Evolutionary conservation across 768 basidiomycete species (phyloP), one percentile per base, ranked within the genome.

Genomic region (Lactarius vividus): DNA sequence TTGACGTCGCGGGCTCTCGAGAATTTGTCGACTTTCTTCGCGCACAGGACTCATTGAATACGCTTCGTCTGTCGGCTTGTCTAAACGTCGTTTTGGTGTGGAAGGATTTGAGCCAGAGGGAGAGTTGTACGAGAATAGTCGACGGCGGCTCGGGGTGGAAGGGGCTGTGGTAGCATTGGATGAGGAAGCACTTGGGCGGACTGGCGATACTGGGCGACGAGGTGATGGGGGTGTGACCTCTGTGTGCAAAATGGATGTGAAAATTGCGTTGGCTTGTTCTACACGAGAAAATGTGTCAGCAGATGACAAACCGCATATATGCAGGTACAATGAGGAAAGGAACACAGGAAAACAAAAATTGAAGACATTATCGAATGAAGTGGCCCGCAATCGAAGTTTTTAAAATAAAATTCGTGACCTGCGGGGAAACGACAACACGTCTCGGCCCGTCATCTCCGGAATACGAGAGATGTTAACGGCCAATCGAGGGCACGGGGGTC

Each of bases 41-140:
- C 92, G 87, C 6, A 98, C 91, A 13, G 96, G 96, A 58, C 88
- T 91, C 79, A 94, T 86, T 13, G 92, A 92, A 75, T 98, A 98
- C 0, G 89, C 89, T 70, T 92, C 89, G 71, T 94, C 92, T 0
- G 85, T 88, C 13, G 96, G 90, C 29, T 88, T 88, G 74, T 96
- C 94, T 40, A 98, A 85, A 69, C 82, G 79, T 64, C 80, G 79
- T 5, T 74, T 77, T 7, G 91, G 88, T 28, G 81, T 82, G 28
- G 79, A 77, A 18, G 87, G 83, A 63, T 84, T 84, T 6, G 76
- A 76, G 5, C 71, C 70, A 7, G 83, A 82, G 18, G 88, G 85
- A 1, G 88, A 86, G 57, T 81, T 83, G 75, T 88, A 92, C 5
- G 81, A 77, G 73, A 92, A 91, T 29, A 92, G 79, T 20, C 89